These are phyloP conservation scores for Colletotrichum euphorbiae DNA, from an alignment of 2,329 filamentous ascomycete species.

Conservation along the genomic window DNA sequence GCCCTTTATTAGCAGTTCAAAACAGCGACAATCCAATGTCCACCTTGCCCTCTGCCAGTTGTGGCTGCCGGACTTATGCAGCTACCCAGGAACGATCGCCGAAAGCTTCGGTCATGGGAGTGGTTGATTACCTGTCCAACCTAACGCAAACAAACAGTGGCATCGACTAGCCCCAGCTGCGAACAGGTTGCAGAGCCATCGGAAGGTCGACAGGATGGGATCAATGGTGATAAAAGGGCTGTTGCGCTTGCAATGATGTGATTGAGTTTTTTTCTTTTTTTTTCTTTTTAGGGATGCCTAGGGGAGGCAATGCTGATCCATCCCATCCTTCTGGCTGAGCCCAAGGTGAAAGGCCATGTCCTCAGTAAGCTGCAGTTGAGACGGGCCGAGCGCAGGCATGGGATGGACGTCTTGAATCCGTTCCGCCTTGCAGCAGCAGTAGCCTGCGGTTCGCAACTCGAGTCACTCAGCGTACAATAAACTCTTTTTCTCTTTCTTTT, in stretches of 20 bases:
- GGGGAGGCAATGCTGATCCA: background rate
- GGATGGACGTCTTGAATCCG: background rate
- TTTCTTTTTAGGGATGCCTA: slow-evolving; percentile 5
- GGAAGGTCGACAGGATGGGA: background rate
- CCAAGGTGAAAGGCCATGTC: background rate
- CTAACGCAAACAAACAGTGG: slow-evolving; percentile 22
- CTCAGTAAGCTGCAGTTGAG: background rate
- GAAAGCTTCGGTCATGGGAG: background rate
- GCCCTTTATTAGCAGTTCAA: slow-evolving; percentile 14
- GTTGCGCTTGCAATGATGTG: slow-evolving; percentile 14
- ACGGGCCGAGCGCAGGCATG: background rate
- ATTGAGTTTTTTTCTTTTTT: slow-evolving; percentile 2
- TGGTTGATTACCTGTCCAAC: slow-evolving; percentile 1
- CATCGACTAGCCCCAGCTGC: background rate
- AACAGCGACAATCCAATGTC: slow-evolving; percentile 4
- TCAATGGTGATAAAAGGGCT: slow-evolving; percentile 8
- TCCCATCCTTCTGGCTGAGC: background rate
- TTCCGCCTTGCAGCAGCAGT: background rate
- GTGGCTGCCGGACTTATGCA: slow-evolving; percentile 3
- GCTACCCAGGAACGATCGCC: slow-evolving; percentile 22
- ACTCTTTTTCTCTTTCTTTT: background rate
- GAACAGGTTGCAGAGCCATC: background rate
- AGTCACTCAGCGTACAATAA: background rate
- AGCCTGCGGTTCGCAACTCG: background rate
- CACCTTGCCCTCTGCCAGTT: slow-evolving; percentile 3